phyloP scores from a whole-genome alignment of 2,329 filamentous ascomycete genomes.

The Penicillium glabrum region DNA sequence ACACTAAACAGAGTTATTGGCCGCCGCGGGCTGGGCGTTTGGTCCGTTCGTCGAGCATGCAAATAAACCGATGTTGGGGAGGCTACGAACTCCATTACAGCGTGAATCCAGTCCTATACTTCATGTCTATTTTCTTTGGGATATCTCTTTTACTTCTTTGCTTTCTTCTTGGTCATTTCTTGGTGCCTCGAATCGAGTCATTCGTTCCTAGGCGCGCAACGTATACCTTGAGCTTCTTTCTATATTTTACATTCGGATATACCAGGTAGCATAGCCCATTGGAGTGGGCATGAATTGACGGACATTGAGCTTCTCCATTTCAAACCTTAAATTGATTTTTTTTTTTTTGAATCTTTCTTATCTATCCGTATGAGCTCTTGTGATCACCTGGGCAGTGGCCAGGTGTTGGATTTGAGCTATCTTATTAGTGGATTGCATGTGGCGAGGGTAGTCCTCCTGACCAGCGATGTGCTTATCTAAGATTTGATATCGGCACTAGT shows the following conservation, averaged over 20 bases:
- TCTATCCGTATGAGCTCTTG: too few species aligned
- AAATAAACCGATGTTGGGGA: constrained; percentile 10
- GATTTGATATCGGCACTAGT: too few species aligned
- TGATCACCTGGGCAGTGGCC: too few species aligned
- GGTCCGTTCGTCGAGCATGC: constrained; percentile 42
- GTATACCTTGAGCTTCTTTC: not conserved
- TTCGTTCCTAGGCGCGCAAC: not conserved
- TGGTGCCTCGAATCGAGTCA: not conserved
- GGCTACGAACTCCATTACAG: not conserved
- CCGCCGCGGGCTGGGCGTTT: constrained; percentile 50
- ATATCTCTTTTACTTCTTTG: not conserved
- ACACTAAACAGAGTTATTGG: constrained; percentile 49
- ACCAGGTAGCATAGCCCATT: too few species aligned
- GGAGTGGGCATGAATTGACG: not conserved
- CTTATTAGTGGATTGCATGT: too few species aligned
- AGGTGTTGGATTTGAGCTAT: too few species aligned
- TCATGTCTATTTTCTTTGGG: not conserved
- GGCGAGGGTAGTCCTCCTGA: too few species aligned
- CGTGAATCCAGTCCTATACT: not conserved
- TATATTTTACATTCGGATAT: not conserved
- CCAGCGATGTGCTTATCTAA: too few species aligned
- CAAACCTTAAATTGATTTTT: too few species aligned
- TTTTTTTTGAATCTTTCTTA: too few species aligned
- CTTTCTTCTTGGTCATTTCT: not conserved
- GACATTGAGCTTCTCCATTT: not conserved